These are phyloP conservation scores for Ustanciosporium gigantosporum DNA, from an alignment of 1,284 basidiomycete genomes.

Conservation along the genomic window DNA sequence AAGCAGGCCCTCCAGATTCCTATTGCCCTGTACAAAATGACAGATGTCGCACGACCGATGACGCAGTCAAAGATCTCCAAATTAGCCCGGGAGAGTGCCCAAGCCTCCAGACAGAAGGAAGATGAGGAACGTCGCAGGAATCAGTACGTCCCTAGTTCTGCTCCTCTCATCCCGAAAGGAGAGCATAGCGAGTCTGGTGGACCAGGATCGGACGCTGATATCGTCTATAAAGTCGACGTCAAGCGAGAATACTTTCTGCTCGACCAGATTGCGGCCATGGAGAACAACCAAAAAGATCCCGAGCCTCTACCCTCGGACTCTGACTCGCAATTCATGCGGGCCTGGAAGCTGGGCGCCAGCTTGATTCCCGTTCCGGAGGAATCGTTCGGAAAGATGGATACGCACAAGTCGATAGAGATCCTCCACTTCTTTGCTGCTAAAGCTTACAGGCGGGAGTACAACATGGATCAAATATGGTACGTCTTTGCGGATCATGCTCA, in stretches of 20 bases:
- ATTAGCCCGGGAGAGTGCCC: slow-evolving; percentile 33
- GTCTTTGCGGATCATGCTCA: slow-evolving; percentile 77
- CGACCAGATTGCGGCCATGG: slow-evolving; percentile 51
- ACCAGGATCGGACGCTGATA: neutral
- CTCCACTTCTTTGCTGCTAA: slow-evolving; percentile 75
- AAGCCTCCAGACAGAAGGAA: slow-evolving; percentile 13
- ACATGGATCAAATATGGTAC: slow-evolving; percentile 85
- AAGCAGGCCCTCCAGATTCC: slow-evolving; percentile 75
- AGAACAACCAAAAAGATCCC: slow-evolving; percentile 63
- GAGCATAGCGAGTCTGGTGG: neutral
- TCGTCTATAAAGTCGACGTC: slow-evolving; percentile 26
- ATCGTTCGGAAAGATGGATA: slow-evolving; percentile 72
- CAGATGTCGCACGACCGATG: slow-evolving; percentile 73
- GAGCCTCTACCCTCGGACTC: slow-evolving; percentile 67
- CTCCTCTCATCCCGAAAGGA: slow-evolving; percentile 5
- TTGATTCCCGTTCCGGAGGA: slow-evolving; percentile 74
- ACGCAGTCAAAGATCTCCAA: slow-evolving; percentile 65
- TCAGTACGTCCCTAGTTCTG: slow-evolving; percentile 19
- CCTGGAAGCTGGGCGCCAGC: slow-evolving; percentile 89
- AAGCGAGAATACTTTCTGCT: slow-evolving; percentile 29
- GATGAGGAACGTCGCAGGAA: slow-evolving; percentile 9
- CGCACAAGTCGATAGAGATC: slow-evolving; percentile 82
- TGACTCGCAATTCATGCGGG: slow-evolving; percentile 72
- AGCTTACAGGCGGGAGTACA: slow-evolving; percentile 66
- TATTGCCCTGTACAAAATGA: slow-evolving; percentile 81